Percentiles rank a stretch among this genome's conserved stretches.
phyloP scores from a whole-genome alignment of 2,329 filamentous ascomycete genomes.

The Fusarium acutatum region DNA sequence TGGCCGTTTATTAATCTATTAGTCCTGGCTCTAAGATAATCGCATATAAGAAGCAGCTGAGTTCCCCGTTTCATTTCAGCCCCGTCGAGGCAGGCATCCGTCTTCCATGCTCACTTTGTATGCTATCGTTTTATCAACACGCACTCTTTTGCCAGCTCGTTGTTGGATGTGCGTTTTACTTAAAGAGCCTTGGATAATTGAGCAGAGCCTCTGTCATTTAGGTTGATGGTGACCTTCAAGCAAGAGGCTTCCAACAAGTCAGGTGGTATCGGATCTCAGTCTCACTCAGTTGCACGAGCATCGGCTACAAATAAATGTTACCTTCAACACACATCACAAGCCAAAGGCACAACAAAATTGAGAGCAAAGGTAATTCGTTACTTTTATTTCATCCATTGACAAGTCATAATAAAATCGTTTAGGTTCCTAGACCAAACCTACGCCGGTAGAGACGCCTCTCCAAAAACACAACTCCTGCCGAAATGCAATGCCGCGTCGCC shows the following conservation, averaged over 20 bases:
- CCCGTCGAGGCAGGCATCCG: not conserved
- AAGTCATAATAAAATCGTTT: slow-evolving; percentile 34
- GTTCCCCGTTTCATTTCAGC: not conserved
- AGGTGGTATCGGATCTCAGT: not conserved
- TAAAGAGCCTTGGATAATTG: not conserved
- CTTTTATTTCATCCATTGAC: slow-evolving; percentile 26
- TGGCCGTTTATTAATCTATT: not conserved
- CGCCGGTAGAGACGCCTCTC: slow-evolving; percentile 38
- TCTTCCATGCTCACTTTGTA: not conserved
- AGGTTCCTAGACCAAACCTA: slow-evolving; percentile 38
- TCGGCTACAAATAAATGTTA: not conserved
- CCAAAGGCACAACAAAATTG: not conserved
- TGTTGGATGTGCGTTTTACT: not conserved
- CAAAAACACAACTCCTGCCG: slow-evolving; percentile 41
- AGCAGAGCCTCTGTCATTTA: not conserved
- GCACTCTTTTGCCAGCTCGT: not conserved
- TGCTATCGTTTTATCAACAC: not conserved
- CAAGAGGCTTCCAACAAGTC: not conserved
- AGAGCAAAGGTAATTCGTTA: slow-evolving; percentile 27
- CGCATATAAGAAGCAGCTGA: not conserved
- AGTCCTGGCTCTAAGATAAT: not conserved
- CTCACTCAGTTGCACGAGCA: not conserved
- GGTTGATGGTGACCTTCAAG: not conserved
- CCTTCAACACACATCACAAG: not conserved
- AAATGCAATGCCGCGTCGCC: slow-evolving; percentile 40